These are phyloP conservation scores for Clonostachys byssicola DNA, from an alignment of 2,329 filamentous ascomycete genomes.

Conservation along the genomic window DNA sequence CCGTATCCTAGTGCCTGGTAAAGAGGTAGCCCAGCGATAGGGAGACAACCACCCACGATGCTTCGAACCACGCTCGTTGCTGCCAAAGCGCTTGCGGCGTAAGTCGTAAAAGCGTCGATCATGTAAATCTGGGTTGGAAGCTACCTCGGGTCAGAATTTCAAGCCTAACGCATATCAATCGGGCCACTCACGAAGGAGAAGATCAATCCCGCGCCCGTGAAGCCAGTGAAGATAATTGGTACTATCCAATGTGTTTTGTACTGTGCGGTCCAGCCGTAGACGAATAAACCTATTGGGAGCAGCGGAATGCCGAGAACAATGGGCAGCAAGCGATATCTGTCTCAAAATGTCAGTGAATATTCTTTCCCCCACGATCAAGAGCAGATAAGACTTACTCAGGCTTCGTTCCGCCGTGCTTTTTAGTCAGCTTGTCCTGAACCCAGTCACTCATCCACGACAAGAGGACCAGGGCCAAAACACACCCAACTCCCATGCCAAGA, in stretches of 20 bases:
- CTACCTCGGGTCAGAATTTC: not conserved
- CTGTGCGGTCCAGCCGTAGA: slow-evolving; percentile 20
- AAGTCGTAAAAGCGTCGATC: slow-evolving; percentile 61
- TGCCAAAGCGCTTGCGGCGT: slow-evolving; percentile 37
- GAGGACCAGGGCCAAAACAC: slow-evolving; percentile 12
- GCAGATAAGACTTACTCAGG: slow-evolving; percentile 5
- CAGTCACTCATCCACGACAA: slow-evolving; percentile 14
- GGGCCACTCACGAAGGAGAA: slow-evolving; percentile 11
- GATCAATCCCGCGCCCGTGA: slow-evolving; percentile 31
- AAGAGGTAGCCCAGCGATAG: not conserved
- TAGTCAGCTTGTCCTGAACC: slow-evolving; percentile 13
- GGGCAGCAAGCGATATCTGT: too few species aligned
- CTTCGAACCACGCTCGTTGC: slow-evolving; percentile 49
- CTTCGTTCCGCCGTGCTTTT: slow-evolving; percentile 13
- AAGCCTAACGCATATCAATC: slow-evolving; percentile 10
- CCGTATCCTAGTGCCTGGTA: not conserved
- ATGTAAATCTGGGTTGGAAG: slow-evolving; percentile 51
- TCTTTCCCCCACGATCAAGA: too few species aligned
- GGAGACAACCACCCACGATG: not conserved
- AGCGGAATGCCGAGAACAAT: slow-evolving; percentile 8
- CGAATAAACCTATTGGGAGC: slow-evolving; percentile 43
- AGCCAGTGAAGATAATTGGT: slow-evolving; percentile 28
- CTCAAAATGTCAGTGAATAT: too few species aligned
- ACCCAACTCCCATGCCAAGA: slow-evolving; percentile 17
- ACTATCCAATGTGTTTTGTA: slow-evolving; percentile 18